phyloP scores from a whole-genome alignment of 1,284 basidiomycete genomes.

The Boletellus deceptivus region DNA sequence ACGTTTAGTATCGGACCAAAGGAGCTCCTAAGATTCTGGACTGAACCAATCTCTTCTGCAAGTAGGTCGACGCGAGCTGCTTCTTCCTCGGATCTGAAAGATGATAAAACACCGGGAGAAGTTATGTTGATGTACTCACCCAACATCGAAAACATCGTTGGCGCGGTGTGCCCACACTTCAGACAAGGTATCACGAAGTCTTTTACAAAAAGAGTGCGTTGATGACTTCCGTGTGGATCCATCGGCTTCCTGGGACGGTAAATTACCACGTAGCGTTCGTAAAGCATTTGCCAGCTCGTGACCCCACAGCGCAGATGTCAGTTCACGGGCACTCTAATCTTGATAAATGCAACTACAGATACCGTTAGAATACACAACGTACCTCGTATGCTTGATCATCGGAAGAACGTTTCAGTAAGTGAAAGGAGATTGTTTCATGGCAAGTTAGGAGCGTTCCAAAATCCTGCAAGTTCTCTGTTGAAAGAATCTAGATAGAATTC shows the following conservation, averaged over 20 bases:
- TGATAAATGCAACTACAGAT: conserved; percentile 2
- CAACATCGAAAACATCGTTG: conserved; percentile 72
- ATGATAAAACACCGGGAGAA: conserved; percentile 8
- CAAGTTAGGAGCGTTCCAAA: conserved; percentile 57
- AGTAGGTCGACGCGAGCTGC: conserved; percentile 61
- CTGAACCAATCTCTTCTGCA: conserved; percentile 72
- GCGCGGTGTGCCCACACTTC: conserved; percentile 66
- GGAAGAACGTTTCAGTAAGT: conserved; percentile 64
- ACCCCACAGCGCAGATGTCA: conserved; percentile 69
- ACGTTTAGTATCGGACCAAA: conserved; percentile 80
- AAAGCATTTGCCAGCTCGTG: conserved; percentile 69
- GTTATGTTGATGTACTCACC: conserved; percentile 42
- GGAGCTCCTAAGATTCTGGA: conserved; percentile 70
- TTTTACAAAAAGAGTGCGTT: conserved; percentile 48
- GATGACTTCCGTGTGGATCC: conserved; percentile 28
- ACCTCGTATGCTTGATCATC: conserved; percentile 81
- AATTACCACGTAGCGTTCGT: conserved; percentile 50
- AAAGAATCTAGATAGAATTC: conserved; percentile 49
- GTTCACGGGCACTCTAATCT: conserved; percentile 65
- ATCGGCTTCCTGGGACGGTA: conserved; percentile 33
- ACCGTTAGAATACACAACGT: conserved; percentile 17
- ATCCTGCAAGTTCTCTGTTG: conserved; percentile 47
- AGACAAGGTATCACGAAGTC: conserved; percentile 58
- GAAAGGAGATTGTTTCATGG: conserved; percentile 62
- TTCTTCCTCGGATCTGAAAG: conserved; percentile 62